Evolutionary conservation across 768 basidiomycete genomes (phyloP).

Genomic region (Mycena crocata): DNA sequence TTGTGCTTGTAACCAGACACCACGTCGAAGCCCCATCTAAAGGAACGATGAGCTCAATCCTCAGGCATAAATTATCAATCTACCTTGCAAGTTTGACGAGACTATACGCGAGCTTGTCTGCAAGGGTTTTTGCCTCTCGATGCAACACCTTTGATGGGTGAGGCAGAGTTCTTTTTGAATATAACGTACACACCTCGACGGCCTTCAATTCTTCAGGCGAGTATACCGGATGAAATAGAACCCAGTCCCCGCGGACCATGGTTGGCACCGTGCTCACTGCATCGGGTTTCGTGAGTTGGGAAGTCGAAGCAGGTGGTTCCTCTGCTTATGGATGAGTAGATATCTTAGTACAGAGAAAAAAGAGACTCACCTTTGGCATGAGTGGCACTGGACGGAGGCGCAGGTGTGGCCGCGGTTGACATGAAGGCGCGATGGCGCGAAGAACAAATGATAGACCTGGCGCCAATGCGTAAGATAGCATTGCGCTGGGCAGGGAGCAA

Average conservation of each 20-base stretch:
- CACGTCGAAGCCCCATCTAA: conserved; percentile 80
- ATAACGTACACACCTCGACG: conserved; percentile 65
- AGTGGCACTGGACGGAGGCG: not conserved
- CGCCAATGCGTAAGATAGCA: conserved; percentile 4
- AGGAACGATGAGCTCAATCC: conserved; percentile 5
- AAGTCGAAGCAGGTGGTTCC: not conserved
- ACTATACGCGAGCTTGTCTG: conserved; percentile 78
- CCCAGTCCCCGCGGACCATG: conserved; percentile 83
- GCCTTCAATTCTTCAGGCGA: conserved; percentile 76
- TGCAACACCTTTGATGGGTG: conserved; percentile 70
- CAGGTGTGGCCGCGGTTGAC: conserved; percentile 15
- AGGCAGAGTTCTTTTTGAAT: not conserved
- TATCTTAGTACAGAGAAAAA: not conserved
- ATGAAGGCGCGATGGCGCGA: conserved; percentile 18
- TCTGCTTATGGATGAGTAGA: not conserved
- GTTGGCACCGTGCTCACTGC: conserved; percentile 67
- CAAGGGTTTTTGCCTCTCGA: conserved; percentile 67
- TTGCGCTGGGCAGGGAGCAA: conserved; percentile 21
- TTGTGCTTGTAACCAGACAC: conserved; percentile 89
- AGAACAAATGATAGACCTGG: not conserved
- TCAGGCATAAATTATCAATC: conserved; percentile 19
- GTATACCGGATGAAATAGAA: conserved; percentile 94
- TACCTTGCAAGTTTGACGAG: conserved; percentile 70
- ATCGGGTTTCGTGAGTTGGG: conserved; percentile 51
- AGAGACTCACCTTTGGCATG: not conserved